Base-by-base conservation (phyloP, 2,329 filamentous ascomycete genomes). In the Fusarium begoniae region DNA sequence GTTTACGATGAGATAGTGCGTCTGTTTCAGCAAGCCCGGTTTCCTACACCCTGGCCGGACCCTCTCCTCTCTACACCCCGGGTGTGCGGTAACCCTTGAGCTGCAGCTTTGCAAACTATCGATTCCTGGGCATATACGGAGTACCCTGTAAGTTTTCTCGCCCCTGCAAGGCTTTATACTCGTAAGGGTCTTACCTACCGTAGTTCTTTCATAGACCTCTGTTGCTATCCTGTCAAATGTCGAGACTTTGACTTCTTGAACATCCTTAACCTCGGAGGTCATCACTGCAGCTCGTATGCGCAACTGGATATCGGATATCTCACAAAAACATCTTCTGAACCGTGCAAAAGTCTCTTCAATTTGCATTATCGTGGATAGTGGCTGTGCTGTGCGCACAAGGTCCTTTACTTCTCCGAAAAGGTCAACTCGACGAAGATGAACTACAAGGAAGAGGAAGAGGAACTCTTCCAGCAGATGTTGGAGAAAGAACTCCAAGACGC, bases 201-300 rank as follows among this genome's bases (percentile, higher is more conserved):
- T 6, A 3, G 12, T 24, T 11, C 32, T 22, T 22, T 4, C 32
- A 1, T 9, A 24, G 12, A 22, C 12, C 0, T 11, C 4, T 14
- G 10, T 26, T 53, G n/a, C 0, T 26, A 26, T 38, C n/a, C 8
- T 38, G 8, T 11, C 32, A 11, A 38, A 11, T 28, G 17, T 15
- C n/a, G 8, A 1, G 32, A 10, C 11, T 10, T 22, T 38, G 50
- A 51, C 30, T 14, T 51, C 48, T 37, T 51, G 30, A 51, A 11
- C 7, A 20, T 20, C 11, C 10, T 2, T 24, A 14, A 13, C 8
- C 48, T 51, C 22, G 22, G 35, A 37, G 0, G 7, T 51, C 4
- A 30, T 2, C 18, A 51, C 30, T 37, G 1, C 13, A 32, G 5
- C 28, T n/a, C n/a, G 18, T 32, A 32, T 50, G 47, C 30, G 30